phyloP scores from a whole-genome alignment of 1,139 yeast genomes.

The Lipomyces yarrowii region DNA sequence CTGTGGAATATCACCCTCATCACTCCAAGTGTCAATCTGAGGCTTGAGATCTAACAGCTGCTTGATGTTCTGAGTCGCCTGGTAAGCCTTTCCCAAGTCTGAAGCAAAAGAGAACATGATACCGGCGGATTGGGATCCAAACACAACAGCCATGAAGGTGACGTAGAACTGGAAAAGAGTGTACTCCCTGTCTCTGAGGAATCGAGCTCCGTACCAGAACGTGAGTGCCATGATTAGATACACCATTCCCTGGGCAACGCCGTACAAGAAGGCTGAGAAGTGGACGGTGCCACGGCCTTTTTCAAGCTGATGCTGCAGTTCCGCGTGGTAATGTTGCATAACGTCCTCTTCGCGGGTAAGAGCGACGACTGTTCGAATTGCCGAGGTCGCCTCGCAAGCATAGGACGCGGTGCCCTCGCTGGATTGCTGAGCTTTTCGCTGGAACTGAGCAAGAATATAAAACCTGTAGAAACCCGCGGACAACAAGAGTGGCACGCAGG shows the following conservation, averaged over 20 bases:
- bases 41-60: conserved; percentile 52
- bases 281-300: conserved; percentile 54
- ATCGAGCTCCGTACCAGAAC: conserved; percentile 39
- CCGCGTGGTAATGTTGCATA: conserved; percentile 54
- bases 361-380: conserved; percentile 54
- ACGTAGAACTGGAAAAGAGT: conserved; percentile 45
- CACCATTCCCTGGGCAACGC: conserved; percentile 36
- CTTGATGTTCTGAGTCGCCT: conserved; percentile 55
- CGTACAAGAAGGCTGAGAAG: conserved; percentile 47
- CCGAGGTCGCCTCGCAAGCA: conserved; percentile 52
- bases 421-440: conserved; percentile 47
- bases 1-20: conserved; percentile 44
- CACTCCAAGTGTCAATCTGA: conserved; percentile 51
- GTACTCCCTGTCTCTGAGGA: conserved; percentile 32
- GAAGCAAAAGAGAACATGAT: conserved; percentile 53
- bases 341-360: conserved; percentile 59
- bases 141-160: conserved; percentile 51
- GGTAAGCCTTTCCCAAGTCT: conserved; percentile 60
- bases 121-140: conserved; percentile 46
- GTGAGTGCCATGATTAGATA: conserved; percentile 37
- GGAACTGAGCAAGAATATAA: conserved; percentile 77
- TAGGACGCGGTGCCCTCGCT: conserved; percentile 54
- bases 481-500: conserved; percentile 56
- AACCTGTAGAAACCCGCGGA: conserved; percentile 79
- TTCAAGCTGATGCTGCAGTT: conserved; percentile 52